These are phyloP conservation scores for Jaapia argillacea DNA, from an alignment of 768 basidiomycete species.

Conservation along the genomic window DNA sequence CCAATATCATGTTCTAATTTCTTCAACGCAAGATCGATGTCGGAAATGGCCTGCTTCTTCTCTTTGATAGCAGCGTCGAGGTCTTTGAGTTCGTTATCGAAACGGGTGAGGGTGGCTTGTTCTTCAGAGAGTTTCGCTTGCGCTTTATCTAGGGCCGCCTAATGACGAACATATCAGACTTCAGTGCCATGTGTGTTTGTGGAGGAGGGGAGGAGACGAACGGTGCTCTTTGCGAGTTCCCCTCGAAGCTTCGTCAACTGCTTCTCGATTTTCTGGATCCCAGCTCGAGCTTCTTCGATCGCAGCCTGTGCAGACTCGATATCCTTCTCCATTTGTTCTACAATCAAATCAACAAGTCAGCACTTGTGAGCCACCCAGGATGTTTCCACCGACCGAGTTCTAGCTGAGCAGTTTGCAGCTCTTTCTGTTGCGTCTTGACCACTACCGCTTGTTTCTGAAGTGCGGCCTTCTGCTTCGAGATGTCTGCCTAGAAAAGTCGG, in stretches of 20 bases:
- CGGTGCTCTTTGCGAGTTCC: conserved; percentile 38
- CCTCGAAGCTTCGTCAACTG: conserved; percentile 53
- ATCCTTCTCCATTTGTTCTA: conserved; percentile 79
- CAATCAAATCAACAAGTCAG: neutral
- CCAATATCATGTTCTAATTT: conserved; percentile 64
- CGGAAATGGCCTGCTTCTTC: conserved; percentile 61
- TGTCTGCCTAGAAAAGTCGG: conserved; percentile 44
- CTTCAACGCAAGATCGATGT: conserved; percentile 56
- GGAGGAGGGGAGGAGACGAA: conserved; percentile 11
- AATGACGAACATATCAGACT: neutral
- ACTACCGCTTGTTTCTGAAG: conserved; percentile 72
- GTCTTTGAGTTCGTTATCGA: conserved; percentile 80
- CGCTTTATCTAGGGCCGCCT: conserved; percentile 54
- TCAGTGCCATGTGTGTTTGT: neutral
- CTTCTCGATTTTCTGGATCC: conserved; percentile 42
- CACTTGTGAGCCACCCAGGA: neutral
- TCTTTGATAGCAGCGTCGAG: conserved; percentile 76
- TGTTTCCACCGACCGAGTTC: conserved; percentile 61
- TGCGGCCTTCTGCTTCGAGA: conserved; percentile 70
- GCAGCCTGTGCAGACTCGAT: conserved; percentile 39
- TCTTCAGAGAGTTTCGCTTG: conserved; percentile 74
- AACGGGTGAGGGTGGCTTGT: conserved; percentile 76
- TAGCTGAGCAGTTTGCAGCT: conserved; percentile 75
- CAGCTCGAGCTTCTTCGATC: conserved; percentile 32
- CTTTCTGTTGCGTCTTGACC: conserved; percentile 85